Base-by-base conservation (phyloP, 805 yeast species). In the Isabelozyma gotoi region DNA sequence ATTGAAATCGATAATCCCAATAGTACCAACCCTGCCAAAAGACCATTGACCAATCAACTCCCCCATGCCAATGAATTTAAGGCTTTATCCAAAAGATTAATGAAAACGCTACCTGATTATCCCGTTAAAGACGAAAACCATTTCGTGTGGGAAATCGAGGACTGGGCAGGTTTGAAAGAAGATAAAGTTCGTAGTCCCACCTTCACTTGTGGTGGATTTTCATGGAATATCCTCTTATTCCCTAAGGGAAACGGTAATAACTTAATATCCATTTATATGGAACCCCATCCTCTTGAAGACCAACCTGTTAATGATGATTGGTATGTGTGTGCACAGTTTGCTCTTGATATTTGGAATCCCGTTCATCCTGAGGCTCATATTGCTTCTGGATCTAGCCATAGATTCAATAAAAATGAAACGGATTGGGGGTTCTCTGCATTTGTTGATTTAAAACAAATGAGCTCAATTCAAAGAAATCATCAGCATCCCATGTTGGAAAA, bases 381-480 rank as follows among this genome's bases (percentile, higher is more conserved):
- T 19, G 65, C 77, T 10, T 84, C 81, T 54, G 75, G 78, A 6
- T 85, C 96, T 0, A 79, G 80, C 45, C 96, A 90, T 60, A 71
- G 99, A 48, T 94, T 88, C 67, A 80, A 75, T 50, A 73, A 81
- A 7, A 69, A 74, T 38, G 96, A 88, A 43, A 79, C 88, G 1
- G 99, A 94, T 62, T 94, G 99, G 99, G 99, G 99, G 19, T 94
- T 94, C 64, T 79, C 91, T 7, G 82, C 82, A 45, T 82, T 89
- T 54, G 68, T 82, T 15, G 92, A 85, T 43, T 55, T 78, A 21
- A 71, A 78, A 34, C 71, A 71, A 47, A 66, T 84, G 39, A 43
- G 41, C 36, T 44, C 43, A 39, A 40, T 27, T 11, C 46, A 18
- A 41, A 47, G 39, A 39, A 62, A 63, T 32, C 59, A 63, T 3